Evolutionary conservation across 108 stramenopile genomes (phyloP).

Genomic region (Thalassiosira profunda): DNA sequence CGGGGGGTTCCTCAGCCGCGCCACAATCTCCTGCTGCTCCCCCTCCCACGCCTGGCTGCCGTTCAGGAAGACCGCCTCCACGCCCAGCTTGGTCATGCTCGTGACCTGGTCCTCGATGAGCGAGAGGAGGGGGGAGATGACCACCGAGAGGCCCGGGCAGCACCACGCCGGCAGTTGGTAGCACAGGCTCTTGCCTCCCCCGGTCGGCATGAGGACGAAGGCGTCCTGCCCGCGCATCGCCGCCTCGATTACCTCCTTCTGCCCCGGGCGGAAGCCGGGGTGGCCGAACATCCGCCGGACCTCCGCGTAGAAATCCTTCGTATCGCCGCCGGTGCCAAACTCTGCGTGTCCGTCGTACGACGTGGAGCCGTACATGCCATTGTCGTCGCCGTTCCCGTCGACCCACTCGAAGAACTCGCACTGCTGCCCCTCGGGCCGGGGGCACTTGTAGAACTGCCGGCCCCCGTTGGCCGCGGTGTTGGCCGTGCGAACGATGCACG

Average conservation of each 20-base stretch:
- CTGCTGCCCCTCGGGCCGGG: slow-evolving; percentile 69
- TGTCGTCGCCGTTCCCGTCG: slow-evolving; percentile 69
- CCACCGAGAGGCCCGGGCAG: slow-evolving; percentile 92
- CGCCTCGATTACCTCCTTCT: slow-evolving; percentile 90
- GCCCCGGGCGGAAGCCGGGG: slow-evolving; percentile 89
- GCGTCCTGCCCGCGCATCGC: slow-evolving; percentile 93
- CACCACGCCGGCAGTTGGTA: slow-evolving; percentile 98
- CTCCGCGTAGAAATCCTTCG: slow-evolving; percentile 66
- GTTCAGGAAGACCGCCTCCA: slow-evolving; percentile 85
- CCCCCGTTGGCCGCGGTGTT: slow-evolving; percentile 67
- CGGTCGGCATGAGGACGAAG: slow-evolving; percentile 99
- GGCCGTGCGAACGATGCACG: slow-evolving; percentile 73
- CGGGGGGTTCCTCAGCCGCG: slow-evolving; percentile 57
- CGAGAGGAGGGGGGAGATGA: slow-evolving; percentile 96
- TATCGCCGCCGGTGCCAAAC: slow-evolving; percentile 15
- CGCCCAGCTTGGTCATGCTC: slow-evolving; percentile 82
- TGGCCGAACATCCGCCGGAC: slow-evolving; percentile 90
- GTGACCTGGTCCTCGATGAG: slow-evolving; percentile 99
- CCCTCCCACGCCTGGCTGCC: slow-evolving; percentile 83
- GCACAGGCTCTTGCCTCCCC: slow-evolving; percentile 93
- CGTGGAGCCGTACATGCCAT: slow-evolving; percentile 8
- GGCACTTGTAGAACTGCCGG: slow-evolving; percentile 90
- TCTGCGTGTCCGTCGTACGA: slow-evolving; percentile 2
- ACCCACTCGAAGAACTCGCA: slow-evolving; percentile 94
- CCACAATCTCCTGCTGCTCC: slow-evolving; percentile 70